These are phyloP conservation scores for Lactarius deliciosus DNA, from an alignment of 768 basidiomycete species.

Conservation along the genomic window DNA sequence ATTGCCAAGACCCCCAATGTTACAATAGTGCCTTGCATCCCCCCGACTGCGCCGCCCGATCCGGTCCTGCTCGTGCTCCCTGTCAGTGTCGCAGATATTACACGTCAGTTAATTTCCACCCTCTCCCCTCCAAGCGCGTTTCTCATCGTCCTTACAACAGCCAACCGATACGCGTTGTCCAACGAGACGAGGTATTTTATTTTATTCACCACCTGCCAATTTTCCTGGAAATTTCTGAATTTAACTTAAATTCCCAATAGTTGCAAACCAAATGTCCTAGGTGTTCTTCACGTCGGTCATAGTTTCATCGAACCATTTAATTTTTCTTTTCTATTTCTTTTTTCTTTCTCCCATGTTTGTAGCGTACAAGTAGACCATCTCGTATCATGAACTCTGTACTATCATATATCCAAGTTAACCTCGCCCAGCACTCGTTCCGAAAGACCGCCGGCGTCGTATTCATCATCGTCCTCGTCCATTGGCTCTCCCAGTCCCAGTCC, in stretches of 20 bases:
- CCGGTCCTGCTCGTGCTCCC: constrained; percentile 18
- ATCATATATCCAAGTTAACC: constrained; percentile 43
- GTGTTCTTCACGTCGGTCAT: constrained; percentile 10
- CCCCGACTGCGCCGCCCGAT: constrained; percentile 40
- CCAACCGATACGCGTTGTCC: constrained; percentile 55
- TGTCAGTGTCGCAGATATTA: constrained; percentile 57
- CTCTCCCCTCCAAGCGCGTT: constrained; percentile 7
- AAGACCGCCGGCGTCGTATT: constrained; percentile 57
- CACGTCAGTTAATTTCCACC: constrained; percentile 37
- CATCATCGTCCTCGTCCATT: constrained; percentile 34
- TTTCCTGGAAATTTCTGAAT: background rate
- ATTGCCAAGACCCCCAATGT: constrained; percentile 52
- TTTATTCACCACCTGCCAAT: background rate
- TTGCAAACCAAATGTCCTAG: constrained; percentile 10
- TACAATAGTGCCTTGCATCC: constrained; percentile 52
- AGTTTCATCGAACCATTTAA: background rate
- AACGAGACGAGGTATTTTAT: constrained; percentile 42
- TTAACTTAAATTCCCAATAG: constrained; percentile 2
- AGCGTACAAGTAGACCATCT: constrained; percentile 12
- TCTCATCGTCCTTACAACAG: constrained; percentile 33
- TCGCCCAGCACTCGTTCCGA: constrained; percentile 55
- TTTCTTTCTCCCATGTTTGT: constrained; percentile 4
- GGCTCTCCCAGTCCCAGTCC: constrained; percentile 37
- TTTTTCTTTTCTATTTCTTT: too few species aligned
- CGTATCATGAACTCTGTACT: constrained; percentile 20